Conservation (phyloP, 2,329 filamentous ascomycete genomes). For the Xylaria sp. region DNA sequence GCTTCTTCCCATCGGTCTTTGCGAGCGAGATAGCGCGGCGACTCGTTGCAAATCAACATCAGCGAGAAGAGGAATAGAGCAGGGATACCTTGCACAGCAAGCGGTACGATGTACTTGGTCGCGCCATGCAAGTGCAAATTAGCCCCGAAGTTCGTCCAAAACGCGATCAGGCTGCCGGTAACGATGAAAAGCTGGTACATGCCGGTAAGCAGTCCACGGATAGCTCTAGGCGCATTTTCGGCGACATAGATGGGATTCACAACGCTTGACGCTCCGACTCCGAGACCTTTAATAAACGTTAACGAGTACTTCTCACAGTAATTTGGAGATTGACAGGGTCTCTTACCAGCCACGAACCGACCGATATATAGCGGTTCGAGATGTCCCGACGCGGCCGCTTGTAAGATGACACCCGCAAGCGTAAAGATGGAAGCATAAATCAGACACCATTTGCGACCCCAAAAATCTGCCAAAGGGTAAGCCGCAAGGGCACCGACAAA, state of each 20-base stretch:
- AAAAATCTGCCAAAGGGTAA: conserved; percentile 61
- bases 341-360: conserved; percentile 60
- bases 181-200: conserved; percentile 60
- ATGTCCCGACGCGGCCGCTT: conserved; percentile 66
- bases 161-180: conserved; percentile 56
- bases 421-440: conserved; percentile 65
- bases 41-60: conserved; percentile 73
- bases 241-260: conserved; percentile 59
- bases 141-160: conserved; percentile 63
- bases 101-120: conserved; percentile 64
- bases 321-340: no score
- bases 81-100: conserved; percentile 71
- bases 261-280: conserved; percentile 56
- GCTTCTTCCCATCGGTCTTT: conserved; percentile 73
- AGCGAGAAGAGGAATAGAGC: conserved; percentile 66
- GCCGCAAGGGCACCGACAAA: conserved; percentile 57
- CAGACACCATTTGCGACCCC: conserved; percentile 64
- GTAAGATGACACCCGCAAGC: conserved; percentile 68
- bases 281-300: conserved; percentile 47
- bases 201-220: conserved; percentile 56
- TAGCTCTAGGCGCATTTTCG: conserved; percentile 57
- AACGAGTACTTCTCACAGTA: conserved; percentile 2
- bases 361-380: conserved; percentile 71
- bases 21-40: conserved; percentile 71
- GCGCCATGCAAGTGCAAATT: conserved; percentile 50